These are phyloP conservation scores for Geopyxis carbonaria DNA, from an alignment of 495 filamentous ascomycete genomes.

Conservation along the genomic window DNA sequence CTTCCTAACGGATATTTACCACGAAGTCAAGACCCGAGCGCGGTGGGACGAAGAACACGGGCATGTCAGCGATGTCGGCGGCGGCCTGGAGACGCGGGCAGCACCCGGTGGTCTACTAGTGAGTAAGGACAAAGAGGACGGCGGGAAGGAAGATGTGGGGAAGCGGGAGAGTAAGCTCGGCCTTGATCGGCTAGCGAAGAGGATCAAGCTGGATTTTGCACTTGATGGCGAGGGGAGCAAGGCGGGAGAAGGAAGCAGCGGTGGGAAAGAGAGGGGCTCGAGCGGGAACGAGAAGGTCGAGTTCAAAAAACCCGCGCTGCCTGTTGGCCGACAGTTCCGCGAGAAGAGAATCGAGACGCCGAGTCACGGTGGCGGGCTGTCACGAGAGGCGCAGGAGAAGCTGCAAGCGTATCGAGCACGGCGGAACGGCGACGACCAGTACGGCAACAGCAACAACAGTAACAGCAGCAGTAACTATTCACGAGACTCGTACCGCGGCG, in stretches of 20 bases:
- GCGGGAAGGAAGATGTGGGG: conserved; percentile 3
- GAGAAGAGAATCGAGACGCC: conserved; percentile 24
- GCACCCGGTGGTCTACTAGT: conserved; percentile 20
- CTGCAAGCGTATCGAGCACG: conserved; percentile 19
- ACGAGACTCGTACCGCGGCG: conserved; percentile 6
- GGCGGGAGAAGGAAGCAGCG: neutral
- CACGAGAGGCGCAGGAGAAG: conserved; percentile 18
- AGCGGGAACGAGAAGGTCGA: conserved; percentile 14
- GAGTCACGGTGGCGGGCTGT: conserved; percentile 20
- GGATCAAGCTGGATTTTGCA: conserved; percentile 24
- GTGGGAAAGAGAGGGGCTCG: neutral
- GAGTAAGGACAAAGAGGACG: conserved; percentile 2
- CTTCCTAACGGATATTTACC: conserved; percentile 19
- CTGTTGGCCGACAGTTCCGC: conserved; percentile 17
- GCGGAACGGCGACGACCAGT: conserved; percentile 8
- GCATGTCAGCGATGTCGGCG: neutral
- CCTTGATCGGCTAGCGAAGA: conserved; percentile 22
- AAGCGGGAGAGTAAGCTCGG: conserved; percentile 14
- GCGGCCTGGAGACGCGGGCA: conserved; percentile 2
- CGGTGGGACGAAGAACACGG: conserved; percentile 16
- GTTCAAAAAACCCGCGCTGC: conserved; percentile 24
- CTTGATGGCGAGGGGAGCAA: conserved; percentile 11
- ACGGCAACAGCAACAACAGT: no score
- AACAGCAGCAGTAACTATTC: no score
- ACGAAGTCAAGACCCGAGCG: conserved; percentile 20